Evolutionary conservation across 2,329 filamentous ascomycete species (phyloP).

Genomic region (Blumeria hordei): DNA sequence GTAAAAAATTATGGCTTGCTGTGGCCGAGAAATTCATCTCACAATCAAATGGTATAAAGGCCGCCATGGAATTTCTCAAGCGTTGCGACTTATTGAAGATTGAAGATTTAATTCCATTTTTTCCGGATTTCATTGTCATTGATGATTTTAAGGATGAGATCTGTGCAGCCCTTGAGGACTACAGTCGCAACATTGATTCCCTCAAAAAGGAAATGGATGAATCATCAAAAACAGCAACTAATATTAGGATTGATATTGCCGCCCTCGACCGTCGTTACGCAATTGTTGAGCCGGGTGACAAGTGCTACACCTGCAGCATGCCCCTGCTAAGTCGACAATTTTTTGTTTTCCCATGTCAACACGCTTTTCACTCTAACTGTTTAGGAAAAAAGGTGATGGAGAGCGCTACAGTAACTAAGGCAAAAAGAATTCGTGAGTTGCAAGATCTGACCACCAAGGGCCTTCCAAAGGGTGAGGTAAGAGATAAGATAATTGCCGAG

Average conservation of each 20-base stretch:
- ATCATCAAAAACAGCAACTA: conserved; percentile 61
- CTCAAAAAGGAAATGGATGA: conserved; percentile 93
- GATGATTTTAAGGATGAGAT: conserved; percentile 99
- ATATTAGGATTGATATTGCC: conserved; percentile 77
- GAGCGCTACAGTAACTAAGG: conserved; percentile 50
- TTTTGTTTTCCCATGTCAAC: conserved; percentile 96
- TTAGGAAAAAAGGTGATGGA: conserved; percentile 67
- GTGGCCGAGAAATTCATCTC: conserved; percentile 87
- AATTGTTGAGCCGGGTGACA: conserved; percentile 87
- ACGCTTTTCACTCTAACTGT: conserved; percentile 92
- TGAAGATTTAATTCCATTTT: conserved; percentile 93
- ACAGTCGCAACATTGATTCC: conserved; percentile 69
- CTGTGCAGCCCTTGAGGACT: conserved; percentile 77
- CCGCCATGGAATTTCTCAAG: conserved; percentile 79
- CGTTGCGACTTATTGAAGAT: conserved; percentile 81
- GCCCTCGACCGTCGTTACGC: conserved; percentile 74
- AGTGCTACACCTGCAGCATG: conserved; percentile 70
- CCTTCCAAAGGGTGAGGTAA: conserved; percentile 39
- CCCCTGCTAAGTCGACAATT: conserved; percentile 79
- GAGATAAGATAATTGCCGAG: conserved; percentile 68
- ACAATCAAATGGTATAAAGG: conserved; percentile 66
- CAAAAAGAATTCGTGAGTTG: conserved; percentile 60
- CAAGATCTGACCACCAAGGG: conserved; percentile 66
- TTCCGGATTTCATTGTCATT: conserved; percentile 94
- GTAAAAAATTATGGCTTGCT: conserved; percentile 87